phyloP scores from a whole-genome alignment of 2,329 filamentous ascomycete species.

The Penicillium sclerotiorum region DNA sequence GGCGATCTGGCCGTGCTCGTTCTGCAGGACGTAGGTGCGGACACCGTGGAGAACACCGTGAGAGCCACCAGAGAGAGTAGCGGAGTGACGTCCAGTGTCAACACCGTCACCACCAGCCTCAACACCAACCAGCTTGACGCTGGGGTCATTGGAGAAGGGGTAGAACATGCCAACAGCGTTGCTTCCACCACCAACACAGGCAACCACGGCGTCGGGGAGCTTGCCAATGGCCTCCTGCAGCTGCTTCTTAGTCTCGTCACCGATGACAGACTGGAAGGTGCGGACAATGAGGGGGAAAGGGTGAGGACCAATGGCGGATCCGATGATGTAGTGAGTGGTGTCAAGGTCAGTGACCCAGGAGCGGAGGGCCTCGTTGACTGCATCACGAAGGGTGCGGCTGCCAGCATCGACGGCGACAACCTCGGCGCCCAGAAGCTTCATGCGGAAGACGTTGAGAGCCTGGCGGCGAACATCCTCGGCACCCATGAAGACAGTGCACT shows the following conservation, averaged over 20 bases:
- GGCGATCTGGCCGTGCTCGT: conserved; percentile 86
- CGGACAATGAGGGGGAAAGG: conserved; percentile 97
- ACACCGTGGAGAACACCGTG: conserved; percentile 96
- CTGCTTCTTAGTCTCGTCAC: conserved; percentile 89
- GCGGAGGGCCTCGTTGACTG: conserved; percentile 93
- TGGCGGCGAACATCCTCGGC: conserved; percentile 95
- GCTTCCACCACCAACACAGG: conserved; percentile 92
- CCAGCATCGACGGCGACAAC: conserved; percentile 93
- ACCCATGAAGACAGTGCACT: conserved; percentile 98
- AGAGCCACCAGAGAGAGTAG: conserved; percentile 80
- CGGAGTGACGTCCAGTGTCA: conserved; percentile 81
- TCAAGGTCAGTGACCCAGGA: conserved; percentile 92
- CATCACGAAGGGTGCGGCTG: conserved; percentile 77
- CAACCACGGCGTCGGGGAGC: conserved; percentile 92
- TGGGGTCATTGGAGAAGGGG: conserved; percentile 82
- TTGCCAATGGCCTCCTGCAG: conserved; percentile 83
- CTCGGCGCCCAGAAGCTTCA: conserved; percentile 90
- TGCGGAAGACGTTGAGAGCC: conserved; percentile 96
- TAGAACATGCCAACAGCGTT: conserved; percentile 99
- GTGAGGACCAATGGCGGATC: conserved; percentile 94
- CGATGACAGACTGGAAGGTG: conserved; percentile 96
- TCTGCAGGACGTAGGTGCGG: conserved; percentile 91
- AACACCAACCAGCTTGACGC: conserved; percentile 86
- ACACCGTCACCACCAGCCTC: conserved; percentile 94
- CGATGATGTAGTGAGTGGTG: conserved; percentile 97